phyloP scores from a whole-genome alignment of 306 rosid species.

The Pyrus pyrifolia region DNA sequence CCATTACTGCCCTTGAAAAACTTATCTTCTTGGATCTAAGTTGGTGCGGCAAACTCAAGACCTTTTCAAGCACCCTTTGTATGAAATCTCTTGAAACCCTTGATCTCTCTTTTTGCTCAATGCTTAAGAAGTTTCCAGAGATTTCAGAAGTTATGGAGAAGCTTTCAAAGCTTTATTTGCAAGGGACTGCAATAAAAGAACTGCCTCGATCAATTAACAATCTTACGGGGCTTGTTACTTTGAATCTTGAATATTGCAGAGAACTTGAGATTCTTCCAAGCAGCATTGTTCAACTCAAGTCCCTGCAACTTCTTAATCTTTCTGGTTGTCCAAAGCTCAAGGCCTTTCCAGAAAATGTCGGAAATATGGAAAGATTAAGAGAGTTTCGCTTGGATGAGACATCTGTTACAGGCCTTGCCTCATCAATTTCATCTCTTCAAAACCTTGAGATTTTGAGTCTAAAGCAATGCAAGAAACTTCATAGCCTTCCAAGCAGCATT shows the following conservation, averaged over 20 bases:
- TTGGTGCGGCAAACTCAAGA: not conserved
- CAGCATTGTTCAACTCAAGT: not conserved
- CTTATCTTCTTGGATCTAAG: not conserved
- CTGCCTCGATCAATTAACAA: not conserved
- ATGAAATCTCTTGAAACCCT: not conserved
- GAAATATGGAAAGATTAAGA: no score
- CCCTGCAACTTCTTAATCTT: not conserved
- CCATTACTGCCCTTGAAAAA: not conserved
- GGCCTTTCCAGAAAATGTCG: no score
- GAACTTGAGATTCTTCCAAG: not conserved
- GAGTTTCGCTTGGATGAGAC: no score
- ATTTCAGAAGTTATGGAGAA: constrained; percentile 1
- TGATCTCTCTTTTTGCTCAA: not conserved
- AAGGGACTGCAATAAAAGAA: not conserved
- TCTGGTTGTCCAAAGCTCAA: no score
- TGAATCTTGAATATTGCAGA: not conserved
- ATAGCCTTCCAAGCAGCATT: no score
- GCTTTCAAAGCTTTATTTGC: not conserved
- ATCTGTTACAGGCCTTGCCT: no score
- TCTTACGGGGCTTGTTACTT: not conserved
- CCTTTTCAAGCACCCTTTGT: not conserved
- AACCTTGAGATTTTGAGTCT: no score
- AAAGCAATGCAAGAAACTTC: no score
- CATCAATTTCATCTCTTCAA: no score
- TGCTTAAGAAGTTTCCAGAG: not conserved